Percentiles rank a stretch among this genome's conserved stretches.
Conservation (phyloP, 306 rosid genomes). For the Oxytropis ochrocephala region DNA sequence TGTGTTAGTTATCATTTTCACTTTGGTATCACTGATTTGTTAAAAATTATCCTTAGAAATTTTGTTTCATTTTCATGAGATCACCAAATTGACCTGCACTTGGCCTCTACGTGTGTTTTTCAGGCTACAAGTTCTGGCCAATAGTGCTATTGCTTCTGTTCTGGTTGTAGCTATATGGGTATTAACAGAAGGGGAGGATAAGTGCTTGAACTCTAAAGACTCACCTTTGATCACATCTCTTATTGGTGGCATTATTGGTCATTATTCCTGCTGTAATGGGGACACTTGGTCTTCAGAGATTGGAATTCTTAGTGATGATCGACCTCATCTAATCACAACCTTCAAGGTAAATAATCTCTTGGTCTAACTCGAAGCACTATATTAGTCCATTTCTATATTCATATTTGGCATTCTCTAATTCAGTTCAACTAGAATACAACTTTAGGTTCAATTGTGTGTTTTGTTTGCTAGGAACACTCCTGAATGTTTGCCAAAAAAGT, state of each 20-base stretch:
- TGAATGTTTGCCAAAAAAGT: not conserved
- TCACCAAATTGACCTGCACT: not conserved
- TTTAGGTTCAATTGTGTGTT: not conserved
- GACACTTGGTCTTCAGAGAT: slow-evolving; percentile 99
- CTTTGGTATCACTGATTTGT: no score
- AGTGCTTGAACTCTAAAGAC: slow-evolving; percentile 62
- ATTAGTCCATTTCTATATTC: not conserved
- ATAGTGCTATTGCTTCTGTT: slow-evolving; percentile 68
- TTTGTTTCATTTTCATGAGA: not conserved
- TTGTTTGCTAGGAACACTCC: not conserved
- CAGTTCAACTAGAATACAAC: not conserved
- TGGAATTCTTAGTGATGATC: slow-evolving; percentile 75
- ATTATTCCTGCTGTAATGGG: slow-evolving; percentile 87
- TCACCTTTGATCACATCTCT: slow-evolving; percentile 61
- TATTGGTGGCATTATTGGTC: slow-evolving; percentile 84
- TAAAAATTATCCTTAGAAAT: no score
- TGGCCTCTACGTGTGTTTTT: not conserved
- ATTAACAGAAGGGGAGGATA: slow-evolving; percentile 50
- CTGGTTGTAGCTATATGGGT: slow-evolving; percentile 55
- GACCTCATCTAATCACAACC: slow-evolving; percentile 76
- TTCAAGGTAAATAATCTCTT: slow-evolving; percentile 57
- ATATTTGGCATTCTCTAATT: slow-evolving; percentile 4
- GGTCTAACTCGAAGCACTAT: not conserved
- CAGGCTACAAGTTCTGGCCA: slow-evolving; percentile 83
- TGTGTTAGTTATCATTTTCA: no score